Percentiles rank a stretch among this genome's conserved stretches.
Evolutionary conservation across 129 eudicot genomes (phyloP).

Genomic region (Helianthus tuberosus): DNA sequence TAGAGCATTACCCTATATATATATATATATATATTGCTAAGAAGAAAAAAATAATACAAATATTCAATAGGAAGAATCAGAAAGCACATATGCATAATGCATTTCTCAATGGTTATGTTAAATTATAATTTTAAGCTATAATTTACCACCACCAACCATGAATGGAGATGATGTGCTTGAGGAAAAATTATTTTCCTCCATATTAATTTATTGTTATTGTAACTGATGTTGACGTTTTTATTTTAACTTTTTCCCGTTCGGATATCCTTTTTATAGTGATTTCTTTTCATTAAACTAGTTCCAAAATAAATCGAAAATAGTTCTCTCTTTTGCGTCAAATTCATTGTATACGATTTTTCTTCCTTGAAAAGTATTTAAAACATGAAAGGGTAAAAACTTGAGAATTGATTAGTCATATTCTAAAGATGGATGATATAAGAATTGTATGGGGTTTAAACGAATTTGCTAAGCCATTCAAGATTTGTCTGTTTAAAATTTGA

Average conservation of each 20-base stretch:
- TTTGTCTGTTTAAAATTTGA: too few species aligned
- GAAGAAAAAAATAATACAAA: too few species aligned
- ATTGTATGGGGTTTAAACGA: too few species aligned
- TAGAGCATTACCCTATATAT: too few species aligned
- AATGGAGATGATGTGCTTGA: slow-evolving; percentile 24
- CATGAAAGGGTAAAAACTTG: not conserved
- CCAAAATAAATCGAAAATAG: slow-evolving; percentile 16
- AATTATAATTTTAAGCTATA: too few species aligned
- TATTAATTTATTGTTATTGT: slow-evolving; percentile 19
- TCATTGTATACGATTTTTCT: not conserved
- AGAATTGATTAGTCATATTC: not conserved
- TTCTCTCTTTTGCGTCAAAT: slow-evolving; percentile 3
- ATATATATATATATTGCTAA: too few species aligned
- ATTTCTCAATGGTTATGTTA: too few species aligned
- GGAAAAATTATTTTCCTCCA: slow-evolving; percentile 2
- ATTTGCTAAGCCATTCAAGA: too few species aligned
- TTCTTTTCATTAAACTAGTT: slow-evolving; percentile 17
- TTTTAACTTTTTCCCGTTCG: slow-evolving; percentile 25
- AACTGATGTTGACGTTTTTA: slow-evolving; percentile 27
- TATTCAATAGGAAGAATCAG: too few species aligned
- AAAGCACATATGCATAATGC: too few species aligned
- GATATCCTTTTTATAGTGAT: slow-evolving; percentile 26
- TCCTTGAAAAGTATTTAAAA: slow-evolving; percentile 6
- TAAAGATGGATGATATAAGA: not conserved
- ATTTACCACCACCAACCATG: slow-evolving; percentile 25